Evolutionary conservation across 2,329 filamentous ascomycete genomes (phyloP).

Genomic region (Fusarium equiseti): DNA sequence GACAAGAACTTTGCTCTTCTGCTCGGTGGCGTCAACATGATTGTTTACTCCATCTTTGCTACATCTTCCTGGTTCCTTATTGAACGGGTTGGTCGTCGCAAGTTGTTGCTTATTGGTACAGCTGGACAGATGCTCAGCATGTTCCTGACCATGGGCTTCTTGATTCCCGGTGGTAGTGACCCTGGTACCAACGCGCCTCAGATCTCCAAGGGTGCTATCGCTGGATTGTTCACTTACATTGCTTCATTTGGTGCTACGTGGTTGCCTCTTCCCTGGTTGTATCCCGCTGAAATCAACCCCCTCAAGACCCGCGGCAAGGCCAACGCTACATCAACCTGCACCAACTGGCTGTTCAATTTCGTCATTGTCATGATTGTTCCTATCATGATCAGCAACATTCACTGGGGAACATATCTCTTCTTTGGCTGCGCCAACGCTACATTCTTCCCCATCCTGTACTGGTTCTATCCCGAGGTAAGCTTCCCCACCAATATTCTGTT

Average conservation of each 20-base stretch:
- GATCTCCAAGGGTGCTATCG: slow-evolving; percentile 73
- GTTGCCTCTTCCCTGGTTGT: slow-evolving; percentile 72
- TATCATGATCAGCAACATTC: slow-evolving; percentile 69
- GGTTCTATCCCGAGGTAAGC: slow-evolving; percentile 57
- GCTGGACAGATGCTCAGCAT: slow-evolving; percentile 66
- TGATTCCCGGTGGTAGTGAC: slow-evolving; percentile 71
- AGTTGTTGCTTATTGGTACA: slow-evolving; percentile 60
- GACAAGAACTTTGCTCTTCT: slow-evolving; percentile 62
- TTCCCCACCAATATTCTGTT: fast-evolving
- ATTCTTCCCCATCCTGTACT: slow-evolving; percentile 64
- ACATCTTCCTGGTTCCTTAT: slow-evolving; percentile 67
- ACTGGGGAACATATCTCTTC: slow-evolving; percentile 63
- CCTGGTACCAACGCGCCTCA: slow-evolving; percentile 60
- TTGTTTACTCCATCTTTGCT: slow-evolving; percentile 69
- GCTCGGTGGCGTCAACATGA: slow-evolving; percentile 63
- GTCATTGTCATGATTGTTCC: slow-evolving; percentile 74
- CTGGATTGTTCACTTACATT: slow-evolving; percentile 77
- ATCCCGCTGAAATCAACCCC: slow-evolving; percentile 67
- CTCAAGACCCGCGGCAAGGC: slow-evolving; percentile 61
- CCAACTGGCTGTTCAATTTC: slow-evolving; percentile 68
- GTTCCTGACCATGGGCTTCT: slow-evolving; percentile 70
- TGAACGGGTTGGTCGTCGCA: slow-evolving; percentile 60
- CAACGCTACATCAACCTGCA: slow-evolving; percentile 68
- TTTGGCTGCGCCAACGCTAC: slow-evolving; percentile 65
- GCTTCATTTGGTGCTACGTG: slow-evolving; percentile 75